phyloP scores from a whole-genome alignment of 192 early-diverging fungal species.

The Podila epicladia region DNA sequence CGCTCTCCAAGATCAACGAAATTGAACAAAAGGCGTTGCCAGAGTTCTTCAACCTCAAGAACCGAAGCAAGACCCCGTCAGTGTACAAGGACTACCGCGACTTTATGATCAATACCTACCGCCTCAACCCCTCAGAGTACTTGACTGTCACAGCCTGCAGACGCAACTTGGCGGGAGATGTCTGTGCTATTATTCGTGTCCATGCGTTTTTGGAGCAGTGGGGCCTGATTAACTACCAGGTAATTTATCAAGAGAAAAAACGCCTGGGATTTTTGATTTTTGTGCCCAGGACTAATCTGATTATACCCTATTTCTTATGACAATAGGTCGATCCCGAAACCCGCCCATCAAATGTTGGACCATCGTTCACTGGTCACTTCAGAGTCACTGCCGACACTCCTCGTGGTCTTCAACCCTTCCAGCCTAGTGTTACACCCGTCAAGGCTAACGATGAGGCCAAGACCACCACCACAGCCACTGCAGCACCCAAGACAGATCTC shows the following conservation, averaged over 20 bases:
- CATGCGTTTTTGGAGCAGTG: conserved; percentile 99
- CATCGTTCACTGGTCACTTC: conserved; percentile 97
- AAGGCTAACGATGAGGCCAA: conserved; percentile 33
- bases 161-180: conserved; percentile 97
- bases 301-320: neutral
- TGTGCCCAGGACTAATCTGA: neutral
- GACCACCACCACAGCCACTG: neutral
- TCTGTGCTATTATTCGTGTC: conserved; percentile 98
- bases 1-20: conserved; percentile 80
- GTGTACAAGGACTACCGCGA: conserved; percentile 96
- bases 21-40: conserved; percentile 91
- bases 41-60: conserved; percentile 96
- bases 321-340: conserved; percentile 89
- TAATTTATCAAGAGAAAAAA: conserved; percentile 19
- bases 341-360: conserved; percentile 87
- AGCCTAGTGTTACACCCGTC: conserved; percentile 62
- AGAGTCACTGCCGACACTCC: conserved; percentile 92
- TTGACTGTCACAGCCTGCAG: conserved; percentile 98
- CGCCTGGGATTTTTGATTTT: neutral
- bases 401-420: conserved; percentile 88
- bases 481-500: conserved; percentile 38
- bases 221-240: conserved; percentile 99
- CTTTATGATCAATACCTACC: conserved; percentile 99
- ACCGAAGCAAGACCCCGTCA: conserved; percentile 91
- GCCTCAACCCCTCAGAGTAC: conserved; percentile 95